Percentiles rank a stretch among this genome's conserved stretches.
These are phyloP conservation scores for Sphagnum fallax DNA, from an alignment of 228 moss, liverwort and hornwort genomes.

Conservation along the genomic window DNA sequence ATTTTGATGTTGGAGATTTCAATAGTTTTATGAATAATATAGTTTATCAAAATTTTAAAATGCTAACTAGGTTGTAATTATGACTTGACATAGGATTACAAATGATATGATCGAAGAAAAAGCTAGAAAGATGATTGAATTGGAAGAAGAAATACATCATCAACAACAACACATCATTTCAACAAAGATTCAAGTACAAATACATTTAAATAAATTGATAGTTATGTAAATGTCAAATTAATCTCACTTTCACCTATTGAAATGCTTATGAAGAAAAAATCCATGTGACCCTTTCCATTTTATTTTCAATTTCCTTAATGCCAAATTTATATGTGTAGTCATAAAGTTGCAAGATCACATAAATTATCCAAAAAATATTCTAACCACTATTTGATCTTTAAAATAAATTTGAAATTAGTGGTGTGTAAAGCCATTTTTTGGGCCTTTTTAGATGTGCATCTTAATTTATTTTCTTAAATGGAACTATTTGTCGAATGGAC, in stretches of 20 bases:
- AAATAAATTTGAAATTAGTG: neutral
- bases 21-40: too few species aligned
- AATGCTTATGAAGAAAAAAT: neutral
- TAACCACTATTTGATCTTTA: neutral
- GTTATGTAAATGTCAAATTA: neutral
- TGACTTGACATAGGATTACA: constrained; percentile 39
- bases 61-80: neutral
- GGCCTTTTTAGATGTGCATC: neutral
- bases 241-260: neutral
- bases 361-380: neutral
- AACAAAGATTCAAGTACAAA: constrained; percentile 57
- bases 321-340: neutral
- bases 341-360: neutral
- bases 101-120: constrained; percentile 65
- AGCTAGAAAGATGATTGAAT: constrained; percentile 26
- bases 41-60: too few species aligned
- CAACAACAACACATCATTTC: constrained; percentile 42
- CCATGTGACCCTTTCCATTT: neutral
- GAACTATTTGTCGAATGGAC: neutral
- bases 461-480: neutral
- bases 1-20: too few species aligned
- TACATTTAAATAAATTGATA: neutral
- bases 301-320: neutral
- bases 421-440: neutral
- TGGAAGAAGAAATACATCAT: constrained; percentile 58